Percentiles rank a stretch among this genome's conserved stretches.
Conservation (phyloP, 2,329 filamentous ascomycete species). For the Aphanocladium album region DNA sequence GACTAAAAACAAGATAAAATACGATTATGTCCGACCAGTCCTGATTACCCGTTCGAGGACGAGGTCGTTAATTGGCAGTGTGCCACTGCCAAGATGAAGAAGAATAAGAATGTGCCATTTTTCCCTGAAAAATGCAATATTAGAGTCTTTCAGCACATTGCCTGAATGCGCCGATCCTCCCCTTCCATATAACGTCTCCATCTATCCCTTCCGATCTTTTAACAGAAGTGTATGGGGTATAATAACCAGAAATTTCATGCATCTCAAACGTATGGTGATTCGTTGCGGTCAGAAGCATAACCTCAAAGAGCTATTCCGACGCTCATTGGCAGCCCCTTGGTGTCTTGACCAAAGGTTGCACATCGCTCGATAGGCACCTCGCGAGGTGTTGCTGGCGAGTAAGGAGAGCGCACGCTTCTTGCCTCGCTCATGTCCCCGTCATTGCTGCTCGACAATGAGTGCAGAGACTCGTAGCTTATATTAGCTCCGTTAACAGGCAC, state of each 20-base stretch:
- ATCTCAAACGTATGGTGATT: not conserved
- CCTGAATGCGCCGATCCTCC: not conserved
- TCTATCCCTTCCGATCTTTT: not conserved
- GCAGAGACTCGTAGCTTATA: constrained; percentile 40
- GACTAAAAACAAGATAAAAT: constrained; percentile 13
- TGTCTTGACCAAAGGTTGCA: constrained; percentile 26
- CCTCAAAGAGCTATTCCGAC: constrained; percentile 27
- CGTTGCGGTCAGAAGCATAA: not conserved
- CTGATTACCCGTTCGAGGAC: constrained; percentile 7
- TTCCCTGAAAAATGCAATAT: not conserved
- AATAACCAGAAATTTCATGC: not conserved
- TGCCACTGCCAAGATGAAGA: not conserved
- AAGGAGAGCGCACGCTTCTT: constrained; percentile 42
- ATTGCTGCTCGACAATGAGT: constrained; percentile 44
- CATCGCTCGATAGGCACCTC: constrained; percentile 34
- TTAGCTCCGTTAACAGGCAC: constrained; percentile 33
- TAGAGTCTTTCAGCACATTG: not conserved
- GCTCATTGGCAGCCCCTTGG: constrained; percentile 12
- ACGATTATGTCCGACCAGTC: constrained; percentile 10
- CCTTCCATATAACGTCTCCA: not conserved
- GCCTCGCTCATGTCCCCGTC: constrained; percentile 28
- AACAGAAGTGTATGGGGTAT: constrained; percentile 5
- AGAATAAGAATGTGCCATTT: not conserved
- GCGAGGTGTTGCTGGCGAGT: constrained; percentile 40
- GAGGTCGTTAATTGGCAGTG: not conserved